Percentiles rank a stretch among this genome's conserved stretches.
Evolutionary conservation across 2,329 filamentous ascomycete species (phyloP).

Genomic region (Penicillium sp.): DNA sequence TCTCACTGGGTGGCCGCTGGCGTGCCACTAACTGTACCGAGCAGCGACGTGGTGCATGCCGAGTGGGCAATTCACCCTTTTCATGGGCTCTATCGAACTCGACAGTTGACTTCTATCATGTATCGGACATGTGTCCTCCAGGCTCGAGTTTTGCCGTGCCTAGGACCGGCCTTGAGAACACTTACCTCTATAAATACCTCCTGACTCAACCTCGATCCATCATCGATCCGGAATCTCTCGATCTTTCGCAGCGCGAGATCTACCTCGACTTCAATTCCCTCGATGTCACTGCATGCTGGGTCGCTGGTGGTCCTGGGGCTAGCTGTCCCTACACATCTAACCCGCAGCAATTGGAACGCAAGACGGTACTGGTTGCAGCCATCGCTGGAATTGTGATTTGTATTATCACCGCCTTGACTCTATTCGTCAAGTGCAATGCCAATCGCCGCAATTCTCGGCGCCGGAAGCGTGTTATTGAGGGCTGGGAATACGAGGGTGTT

Average conservation of each 20-base stretch:
- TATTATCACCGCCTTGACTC: slow-evolving; percentile 55
- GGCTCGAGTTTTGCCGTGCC: slow-evolving; percentile 54
- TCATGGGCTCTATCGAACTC: slow-evolving; percentile 52
- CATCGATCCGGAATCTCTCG: slow-evolving; percentile 24
- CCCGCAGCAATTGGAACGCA: slow-evolving; percentile 41
- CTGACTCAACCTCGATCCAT: slow-evolving; percentile 28
- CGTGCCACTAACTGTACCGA: slow-evolving; percentile 53
- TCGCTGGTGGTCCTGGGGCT: slow-evolving; percentile 51
- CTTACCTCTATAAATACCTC: slow-evolving; percentile 50
- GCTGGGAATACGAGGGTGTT: slow-evolving; percentile 66
- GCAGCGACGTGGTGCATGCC: slow-evolving; percentile 54
- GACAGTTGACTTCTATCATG: slow-evolving; percentile 43
- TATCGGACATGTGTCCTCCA: slow-evolving; percentile 47
- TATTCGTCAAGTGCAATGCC: slow-evolving; percentile 62
- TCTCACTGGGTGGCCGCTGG: slow-evolving; percentile 53
- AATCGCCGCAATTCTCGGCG: slow-evolving; percentile 54
- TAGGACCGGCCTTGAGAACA: slow-evolving; percentile 60
- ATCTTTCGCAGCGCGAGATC: slow-evolving; percentile 35
- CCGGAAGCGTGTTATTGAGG: slow-evolving; percentile 48
- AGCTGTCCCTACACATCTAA: slow-evolving; percentile 55
- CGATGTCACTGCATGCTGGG: slow-evolving; percentile 57
- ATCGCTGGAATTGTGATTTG: slow-evolving; percentile 61
- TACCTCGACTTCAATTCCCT: slow-evolving; percentile 62
- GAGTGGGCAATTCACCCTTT: slow-evolving; percentile 52
- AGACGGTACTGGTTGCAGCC: slow-evolving; percentile 56